Evolutionary conservation across 2,329 filamentous ascomycete species (phyloP).

Genomic region (Colletotrichum plurivorum): DNA sequence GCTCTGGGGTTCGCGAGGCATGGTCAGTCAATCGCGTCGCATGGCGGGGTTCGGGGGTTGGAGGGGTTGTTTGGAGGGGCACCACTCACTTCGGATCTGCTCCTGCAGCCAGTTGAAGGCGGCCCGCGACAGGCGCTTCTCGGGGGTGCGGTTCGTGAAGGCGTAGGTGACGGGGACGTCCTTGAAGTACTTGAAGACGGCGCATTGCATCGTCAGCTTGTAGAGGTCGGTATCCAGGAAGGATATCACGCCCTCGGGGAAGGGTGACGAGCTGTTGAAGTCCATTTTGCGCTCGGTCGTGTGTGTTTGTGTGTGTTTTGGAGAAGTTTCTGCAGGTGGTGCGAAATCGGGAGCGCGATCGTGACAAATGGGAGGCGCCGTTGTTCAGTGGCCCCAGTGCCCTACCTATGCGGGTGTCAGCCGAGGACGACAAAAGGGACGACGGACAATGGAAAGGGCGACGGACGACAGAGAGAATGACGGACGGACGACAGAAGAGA

Average conservation of each 20-base stretch:
- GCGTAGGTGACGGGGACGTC: conserved; percentile 87
- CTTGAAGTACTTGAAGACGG: conserved; percentile 92
- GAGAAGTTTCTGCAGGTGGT: not conserved
- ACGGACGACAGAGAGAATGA: no score
- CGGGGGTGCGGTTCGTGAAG: conserved; percentile 94
- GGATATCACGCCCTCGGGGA: conserved; percentile 83
- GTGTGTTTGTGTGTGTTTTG: not conserved
- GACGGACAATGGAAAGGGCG: no score
- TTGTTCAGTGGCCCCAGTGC: no score
- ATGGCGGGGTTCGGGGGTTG: conserved; percentile 12
- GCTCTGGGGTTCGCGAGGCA: conserved; percentile 64
- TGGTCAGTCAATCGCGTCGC: conserved; percentile 30
- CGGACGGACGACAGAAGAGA: no score
- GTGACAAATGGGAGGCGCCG: no score
- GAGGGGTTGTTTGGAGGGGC: conserved; percentile 30
- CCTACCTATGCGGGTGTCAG: no score
- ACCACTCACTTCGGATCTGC: conserved; percentile 80
- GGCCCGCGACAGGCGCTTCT: conserved; percentile 88
- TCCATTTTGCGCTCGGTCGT: conserved; percentile 61
- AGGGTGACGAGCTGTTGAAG: conserved; percentile 76
- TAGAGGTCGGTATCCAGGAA: conserved; percentile 89
- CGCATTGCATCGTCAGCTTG: conserved; percentile 99
- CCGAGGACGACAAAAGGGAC: no score
- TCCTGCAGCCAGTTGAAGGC: conserved; percentile 89
- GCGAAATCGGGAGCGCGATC: no score